A percentile compares a stretch with the other conserved stretches of the same genome.
phyloP scores from a whole-genome alignment of 805 yeast species.

The Wickerhamiella sorbophila region DNA sequence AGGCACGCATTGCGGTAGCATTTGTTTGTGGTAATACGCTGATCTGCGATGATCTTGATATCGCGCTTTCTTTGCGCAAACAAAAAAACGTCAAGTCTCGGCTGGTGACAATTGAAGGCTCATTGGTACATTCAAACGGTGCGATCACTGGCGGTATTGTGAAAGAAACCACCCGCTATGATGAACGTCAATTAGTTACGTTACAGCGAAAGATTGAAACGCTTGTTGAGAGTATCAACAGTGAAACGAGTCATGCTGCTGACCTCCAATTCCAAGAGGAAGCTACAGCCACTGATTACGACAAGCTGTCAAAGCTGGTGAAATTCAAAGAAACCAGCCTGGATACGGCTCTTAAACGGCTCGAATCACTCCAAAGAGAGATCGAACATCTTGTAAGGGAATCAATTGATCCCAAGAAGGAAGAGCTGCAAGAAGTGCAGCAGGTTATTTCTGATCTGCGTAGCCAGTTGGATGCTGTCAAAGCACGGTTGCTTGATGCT shows the following conservation, averaged over 20 bases:
- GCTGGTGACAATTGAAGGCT: constrained; percentile 71
- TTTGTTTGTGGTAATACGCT: constrained; percentile 69
- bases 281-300: not conserved
- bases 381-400: constrained; percentile 4
- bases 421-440: not conserved
- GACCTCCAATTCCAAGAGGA: constrained; percentile 27
- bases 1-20: constrained; percentile 60
- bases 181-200: constrained; percentile 11
- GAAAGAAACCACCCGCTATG: constrained; percentile 4
- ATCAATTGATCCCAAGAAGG: not conserved
- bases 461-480: constrained; percentile 13
- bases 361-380: constrained; percentile 3
- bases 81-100: constrained; percentile 41
- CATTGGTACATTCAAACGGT: constrained; percentile 71
- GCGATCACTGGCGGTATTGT: constrained; percentile 77
- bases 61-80: constrained; percentile 68
- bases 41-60: constrained; percentile 53
- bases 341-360: constrained; percentile 5
- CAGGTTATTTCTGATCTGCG: constrained; percentile 24
- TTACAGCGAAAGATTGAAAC: constrained; percentile 10
- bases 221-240: constrained; percentile 18
- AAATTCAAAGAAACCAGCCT: constrained; percentile 3
- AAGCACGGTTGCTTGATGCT: constrained; percentile 2
- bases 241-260: constrained; percentile 22
- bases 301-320: not conserved